These are phyloP conservation scores for Rossbeevera mucosa DNA, from an alignment of 768 basidiomycete genomes.

Conservation along the genomic window DNA sequence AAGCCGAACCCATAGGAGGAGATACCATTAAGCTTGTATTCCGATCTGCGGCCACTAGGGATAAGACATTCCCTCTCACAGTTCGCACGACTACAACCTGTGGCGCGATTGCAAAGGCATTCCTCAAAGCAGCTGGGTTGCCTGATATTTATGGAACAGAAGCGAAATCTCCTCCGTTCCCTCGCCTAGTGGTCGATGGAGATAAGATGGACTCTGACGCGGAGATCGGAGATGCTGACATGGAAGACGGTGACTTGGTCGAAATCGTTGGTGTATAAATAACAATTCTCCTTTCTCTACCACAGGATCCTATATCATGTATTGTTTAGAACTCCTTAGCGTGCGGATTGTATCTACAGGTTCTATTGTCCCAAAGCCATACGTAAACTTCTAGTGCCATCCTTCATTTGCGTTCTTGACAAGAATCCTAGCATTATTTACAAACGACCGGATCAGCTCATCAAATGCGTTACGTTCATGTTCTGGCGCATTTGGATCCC, in stretches of 20 bases:
- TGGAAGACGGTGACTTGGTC: conserved; percentile 78
- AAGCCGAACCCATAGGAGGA: conserved; percentile 34
- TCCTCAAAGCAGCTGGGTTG: conserved; percentile 63
- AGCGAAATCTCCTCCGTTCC: conserved; percentile 20
- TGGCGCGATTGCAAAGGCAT: conserved; percentile 69
- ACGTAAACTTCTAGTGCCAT: conserved; percentile 31
- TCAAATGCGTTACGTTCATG: conserved; percentile 76
- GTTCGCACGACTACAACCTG: conserved; percentile 76
- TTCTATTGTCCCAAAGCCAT: neutral
- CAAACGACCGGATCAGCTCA: conserved; percentile 85
- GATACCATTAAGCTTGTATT: conserved; percentile 64
- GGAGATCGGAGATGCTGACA: conserved; percentile 60
- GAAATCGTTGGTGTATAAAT: conserved; percentile 59
- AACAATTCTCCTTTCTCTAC: conserved; percentile 3
- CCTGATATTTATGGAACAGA: conserved; percentile 48
- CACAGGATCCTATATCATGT: conserved; percentile 4
- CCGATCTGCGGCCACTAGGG: conserved; percentile 47
- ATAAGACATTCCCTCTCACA: conserved; percentile 55
- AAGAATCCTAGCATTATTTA: conserved; percentile 90
- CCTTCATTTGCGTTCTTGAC: conserved; percentile 67
- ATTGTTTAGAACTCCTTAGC: neutral
- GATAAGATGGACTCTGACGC: conserved; percentile 58
- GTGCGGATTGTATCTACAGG: neutral
- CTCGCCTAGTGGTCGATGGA: conserved; percentile 59
- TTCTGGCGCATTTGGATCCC: conserved; percentile 54